A percentile compares a stretch with the other conserved stretches of the same genome.
phyloP scores from a whole-genome alignment of 257 asterid genomes.

The Solanum chilense region DNA sequence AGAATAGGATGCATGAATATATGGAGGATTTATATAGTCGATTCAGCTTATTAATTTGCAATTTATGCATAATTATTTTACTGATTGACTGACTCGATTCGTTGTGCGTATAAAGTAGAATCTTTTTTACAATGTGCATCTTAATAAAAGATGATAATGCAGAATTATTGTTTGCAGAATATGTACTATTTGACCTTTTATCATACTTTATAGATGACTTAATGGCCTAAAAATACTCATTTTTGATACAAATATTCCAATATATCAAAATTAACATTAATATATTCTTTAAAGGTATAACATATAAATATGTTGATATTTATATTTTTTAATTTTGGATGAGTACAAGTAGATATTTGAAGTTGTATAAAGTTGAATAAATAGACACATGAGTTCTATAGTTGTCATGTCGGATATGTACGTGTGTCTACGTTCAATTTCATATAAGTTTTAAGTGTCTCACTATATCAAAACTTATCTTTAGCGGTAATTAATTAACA shows the following conservation, averaged over 20 bases:
- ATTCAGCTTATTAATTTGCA: not conserved
- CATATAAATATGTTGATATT: too few relatives aligned
- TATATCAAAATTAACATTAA: not conserved
- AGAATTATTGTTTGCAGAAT: not conserved
- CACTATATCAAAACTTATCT: too few relatives aligned
- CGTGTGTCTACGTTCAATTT: too few relatives aligned
- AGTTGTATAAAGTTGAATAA: too few relatives aligned
- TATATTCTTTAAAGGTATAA: not conserved
- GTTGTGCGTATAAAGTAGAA: not conserved
- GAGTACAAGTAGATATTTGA: too few relatives aligned
- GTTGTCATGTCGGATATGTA: too few relatives aligned
- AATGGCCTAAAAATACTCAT: not conserved
- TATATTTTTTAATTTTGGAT: not conserved
- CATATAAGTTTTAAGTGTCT: too few relatives aligned
- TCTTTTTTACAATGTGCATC: not conserved
- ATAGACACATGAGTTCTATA: too few relatives aligned
- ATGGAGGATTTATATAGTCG: not conserved
- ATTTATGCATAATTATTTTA: not conserved
- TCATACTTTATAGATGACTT: not conserved
- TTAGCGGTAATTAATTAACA: too few relatives aligned
- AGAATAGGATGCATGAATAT: not conserved
- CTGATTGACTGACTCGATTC: not conserved
- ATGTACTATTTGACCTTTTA: not conserved
- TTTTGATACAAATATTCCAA: slow-evolving; percentile 1
- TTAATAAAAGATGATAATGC: not conserved